A percentile compares a stretch with the other conserved stretches of the same genome.
These are phyloP conservation scores for Phragmites australis DNA, from an alignment of 176 grass and related monocot species.

Conservation along the genomic window DNA sequence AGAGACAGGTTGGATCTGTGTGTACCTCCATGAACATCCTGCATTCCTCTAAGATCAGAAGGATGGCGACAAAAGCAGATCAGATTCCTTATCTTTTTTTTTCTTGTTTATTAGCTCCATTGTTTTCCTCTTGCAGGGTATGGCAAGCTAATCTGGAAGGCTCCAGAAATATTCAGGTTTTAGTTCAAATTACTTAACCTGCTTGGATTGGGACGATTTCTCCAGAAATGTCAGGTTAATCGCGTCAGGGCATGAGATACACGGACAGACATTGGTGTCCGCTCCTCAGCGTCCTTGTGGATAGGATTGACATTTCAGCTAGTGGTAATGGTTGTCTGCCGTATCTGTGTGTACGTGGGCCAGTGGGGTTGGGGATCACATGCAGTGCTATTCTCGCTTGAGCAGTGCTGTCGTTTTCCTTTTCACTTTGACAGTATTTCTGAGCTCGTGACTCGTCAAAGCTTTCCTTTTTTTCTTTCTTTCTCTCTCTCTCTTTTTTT, in stretches of 20 bases:
- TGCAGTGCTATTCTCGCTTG: not conserved
- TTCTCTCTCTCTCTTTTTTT: too few species aligned
- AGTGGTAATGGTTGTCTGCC: not conserved
- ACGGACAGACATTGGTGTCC: not conserved
- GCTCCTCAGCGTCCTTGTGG: not conserved
- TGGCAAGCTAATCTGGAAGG: too few species aligned
- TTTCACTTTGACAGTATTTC: not conserved
- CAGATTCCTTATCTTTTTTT: not conserved
- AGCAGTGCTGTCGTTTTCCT: not conserved
- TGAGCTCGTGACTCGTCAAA: too few species aligned
- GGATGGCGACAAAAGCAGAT: not conserved
- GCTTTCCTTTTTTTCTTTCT: too few species aligned
- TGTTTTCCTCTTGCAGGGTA: not conserved
- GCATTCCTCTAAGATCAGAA: not conserved
- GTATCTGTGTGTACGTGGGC: not conserved
- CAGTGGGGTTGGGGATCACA: slow-evolving; percentile 27
- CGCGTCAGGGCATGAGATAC: not conserved
- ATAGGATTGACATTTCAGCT: not conserved
- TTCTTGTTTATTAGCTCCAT: not conserved
- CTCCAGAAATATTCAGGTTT: too few species aligned
- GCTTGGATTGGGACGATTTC: not conserved
- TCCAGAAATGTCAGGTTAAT: not conserved
- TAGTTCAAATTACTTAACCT: too few species aligned
- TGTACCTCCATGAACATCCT: slow-evolving; percentile 27
- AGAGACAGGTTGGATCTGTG: slow-evolving; percentile 14